Evolutionary conservation across 2,329 filamentous ascomycete genomes (phyloP), one percentile per base, ranked within the genome.

Genomic region (Alternaria arbusti): DNA sequence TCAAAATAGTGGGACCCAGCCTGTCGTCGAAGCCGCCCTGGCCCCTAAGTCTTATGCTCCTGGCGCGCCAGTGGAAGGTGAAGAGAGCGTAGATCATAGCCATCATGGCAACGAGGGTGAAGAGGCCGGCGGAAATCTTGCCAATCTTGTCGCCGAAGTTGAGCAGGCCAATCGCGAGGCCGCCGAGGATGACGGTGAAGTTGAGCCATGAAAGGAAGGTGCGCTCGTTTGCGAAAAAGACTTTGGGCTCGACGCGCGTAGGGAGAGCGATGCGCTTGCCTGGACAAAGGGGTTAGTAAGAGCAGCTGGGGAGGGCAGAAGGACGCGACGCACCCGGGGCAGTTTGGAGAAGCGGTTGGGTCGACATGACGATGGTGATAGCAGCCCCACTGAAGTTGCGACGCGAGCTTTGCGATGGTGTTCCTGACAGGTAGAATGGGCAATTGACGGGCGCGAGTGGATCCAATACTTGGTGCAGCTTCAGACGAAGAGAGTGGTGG

Each of bases 191-290:
- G 78, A 99, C 94, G 81, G 94, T 97, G 86, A 98, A 98, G 88
- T 99, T 99, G 78, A 99, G 92, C 96, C 96, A 99, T 82, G 94
- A 97, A 77, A 99, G 90, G 81, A 99, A 99, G 68, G 96, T 99
- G 68, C 96, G 93, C 85, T 99, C 96, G 86, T 99, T 99, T 84
- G 96, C 96, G 86, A 99, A 99, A 89, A 98, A 99, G 86, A 99
- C 96, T 84, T 99, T 99, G 75, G 96, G 96, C 83, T 99, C 96
- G 82, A 99, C 95, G 72, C 96, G 94, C 64, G 95, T 97, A 61
- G 96, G 96, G 69, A 99, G 93, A 76, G 96, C 95, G 80, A 99
- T 98, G 79, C 95, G 93, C 86, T 99, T 99, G 87, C 95, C 95
- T 97, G 74, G 30, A 54, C 7, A 12, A 3, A 4, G 17, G n/a